Base-by-base conservation (phyloP, 2,329 filamentous ascomycete species). In the Hymenoscyphus fraxineus region DNA sequence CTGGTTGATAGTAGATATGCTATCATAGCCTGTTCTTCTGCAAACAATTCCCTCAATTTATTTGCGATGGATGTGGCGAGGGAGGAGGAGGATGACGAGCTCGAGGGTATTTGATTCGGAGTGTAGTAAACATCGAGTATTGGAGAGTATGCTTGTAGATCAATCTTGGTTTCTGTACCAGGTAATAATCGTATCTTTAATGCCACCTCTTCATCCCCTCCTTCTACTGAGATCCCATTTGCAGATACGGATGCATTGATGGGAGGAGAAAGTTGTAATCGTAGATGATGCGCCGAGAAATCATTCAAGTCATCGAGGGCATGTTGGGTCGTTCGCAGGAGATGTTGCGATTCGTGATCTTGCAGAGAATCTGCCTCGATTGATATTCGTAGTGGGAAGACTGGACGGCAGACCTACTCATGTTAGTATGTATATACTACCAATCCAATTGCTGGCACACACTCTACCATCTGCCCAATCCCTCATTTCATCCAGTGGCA, bases 401-500 rank as follows among this genome's bases (percentile, higher is more conserved):
- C 90, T 38, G 93, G 91, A 71, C 88, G 88, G 77, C 94, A 98
- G 64, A 90, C 88, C 93, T 97, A 57, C 71, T 55, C 69, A 61
- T 61, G 39, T 73, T 54, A 73, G 68, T 58, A 61, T 59, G 12
- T 22, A 38, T 58, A 15, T 51, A 9, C 19, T 32, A 7, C n/a
- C 39, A 22, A 5, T 15, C 31, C 4, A 32, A 32, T 19, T n/a
- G 10, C 44, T 15, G 9, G 55, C 6, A 68, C 79, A 67, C 77
- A 96, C 93, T 83, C 90, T 92, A 69, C 93, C 93, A 73, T 96
- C 91, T 10, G 92, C 91, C 94, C 95, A 98, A 67, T 90, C 85
- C 70, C 90, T 85, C 95, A 99, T 99, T 62, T 88, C 85, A 74
- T 90, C 84, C 70, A 97, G 77, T 5, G 95, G 95, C 70, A 99